These are phyloP conservation scores for Fusarium clavum DNA, from an alignment of 2,329 filamentous ascomycete species.

Conservation along the genomic window DNA sequence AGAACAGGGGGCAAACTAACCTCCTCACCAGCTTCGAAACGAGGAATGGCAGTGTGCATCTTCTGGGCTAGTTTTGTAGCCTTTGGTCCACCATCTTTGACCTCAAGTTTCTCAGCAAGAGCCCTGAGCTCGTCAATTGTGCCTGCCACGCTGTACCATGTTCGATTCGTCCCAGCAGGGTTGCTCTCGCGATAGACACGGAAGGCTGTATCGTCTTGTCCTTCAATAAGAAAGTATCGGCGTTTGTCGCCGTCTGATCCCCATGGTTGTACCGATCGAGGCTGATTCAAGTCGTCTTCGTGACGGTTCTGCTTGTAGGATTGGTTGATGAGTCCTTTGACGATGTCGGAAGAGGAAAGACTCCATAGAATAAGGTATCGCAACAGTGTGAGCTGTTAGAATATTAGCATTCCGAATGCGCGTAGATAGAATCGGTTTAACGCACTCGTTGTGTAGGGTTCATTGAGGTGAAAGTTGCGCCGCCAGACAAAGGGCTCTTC, in stretches of 20 bases:
- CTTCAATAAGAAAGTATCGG: constrained; percentile 93
- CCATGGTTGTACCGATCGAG: constrained; percentile 90
- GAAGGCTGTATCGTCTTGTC: constrained; percentile 92
- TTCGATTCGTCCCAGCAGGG: constrained; percentile 76
- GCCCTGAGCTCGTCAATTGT: constrained; percentile 85
- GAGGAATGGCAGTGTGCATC: constrained; percentile 82
- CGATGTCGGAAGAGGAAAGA: constrained; percentile 84
- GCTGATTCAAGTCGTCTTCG: constrained; percentile 83
- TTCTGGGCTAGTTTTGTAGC: constrained; percentile 81
- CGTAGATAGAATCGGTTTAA: background rate
- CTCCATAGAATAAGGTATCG: constrained; percentile 89
- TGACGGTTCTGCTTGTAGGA: constrained; percentile 90
- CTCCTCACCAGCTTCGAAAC: constrained; percentile 94
- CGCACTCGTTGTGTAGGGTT: constrained; percentile 81
- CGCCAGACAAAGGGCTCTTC: constrained; percentile 84
- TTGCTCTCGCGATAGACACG: constrained; percentile 95
- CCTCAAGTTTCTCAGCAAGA: constrained; percentile 80
- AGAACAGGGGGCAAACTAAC: constrained; percentile 59
- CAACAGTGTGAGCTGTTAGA: constrained; percentile 78
- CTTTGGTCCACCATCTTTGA: constrained; percentile 81
- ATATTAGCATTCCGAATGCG: constrained; percentile 13
- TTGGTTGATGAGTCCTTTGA: constrained; percentile 85
- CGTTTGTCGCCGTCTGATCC: constrained; percentile 90
- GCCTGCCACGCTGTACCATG: constrained; percentile 94
- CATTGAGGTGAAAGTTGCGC: constrained; percentile 85